These are phyloP conservation scores for Penicillium sp. DNA, from an alignment of 2,329 filamentous ascomycete species.

Conservation along the genomic window DNA sequence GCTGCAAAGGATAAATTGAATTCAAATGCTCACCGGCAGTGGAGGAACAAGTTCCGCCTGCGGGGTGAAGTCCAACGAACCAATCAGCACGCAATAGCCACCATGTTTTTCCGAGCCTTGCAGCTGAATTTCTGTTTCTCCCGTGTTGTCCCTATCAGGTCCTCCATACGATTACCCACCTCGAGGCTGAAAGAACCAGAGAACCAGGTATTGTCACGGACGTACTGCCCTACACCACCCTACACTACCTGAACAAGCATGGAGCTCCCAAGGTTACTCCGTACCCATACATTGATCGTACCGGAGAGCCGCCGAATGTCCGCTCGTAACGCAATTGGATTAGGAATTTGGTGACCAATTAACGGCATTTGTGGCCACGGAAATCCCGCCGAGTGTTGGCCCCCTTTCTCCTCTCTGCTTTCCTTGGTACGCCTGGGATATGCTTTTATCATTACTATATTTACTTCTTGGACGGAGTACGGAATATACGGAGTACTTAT, in stretches of 20 bases:
- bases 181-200: not conserved
- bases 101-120: constrained; percentile 32
- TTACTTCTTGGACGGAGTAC: not conserved
- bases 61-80: constrained; percentile 27
- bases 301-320: constrained; percentile 25
- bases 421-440: constrained; percentile 1
- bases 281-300: not conserved
- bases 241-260: not conserved
- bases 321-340: constrained; percentile 9
- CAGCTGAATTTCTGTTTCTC: constrained; percentile 23
- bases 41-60: constrained; percentile 28
- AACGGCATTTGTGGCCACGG: not conserved
- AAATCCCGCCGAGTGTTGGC: constrained; percentile 1
- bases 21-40: constrained; percentile 25
- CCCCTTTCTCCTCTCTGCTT: constrained; percentile 10
- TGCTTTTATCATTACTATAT: constrained; percentile 10
- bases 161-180: not conserved
- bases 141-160: constrained; percentile 22
- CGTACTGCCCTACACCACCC: not conserved
- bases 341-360: constrained; percentile 2
- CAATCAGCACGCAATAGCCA: constrained; percentile 27
- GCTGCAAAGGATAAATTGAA: not conserved
- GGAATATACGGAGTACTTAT: too few species aligned
- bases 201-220: not conserved
- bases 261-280: not conserved